phyloP scores from a whole-genome alignment of 75 land plant genomes.

The Larix kaempferi region DNA sequence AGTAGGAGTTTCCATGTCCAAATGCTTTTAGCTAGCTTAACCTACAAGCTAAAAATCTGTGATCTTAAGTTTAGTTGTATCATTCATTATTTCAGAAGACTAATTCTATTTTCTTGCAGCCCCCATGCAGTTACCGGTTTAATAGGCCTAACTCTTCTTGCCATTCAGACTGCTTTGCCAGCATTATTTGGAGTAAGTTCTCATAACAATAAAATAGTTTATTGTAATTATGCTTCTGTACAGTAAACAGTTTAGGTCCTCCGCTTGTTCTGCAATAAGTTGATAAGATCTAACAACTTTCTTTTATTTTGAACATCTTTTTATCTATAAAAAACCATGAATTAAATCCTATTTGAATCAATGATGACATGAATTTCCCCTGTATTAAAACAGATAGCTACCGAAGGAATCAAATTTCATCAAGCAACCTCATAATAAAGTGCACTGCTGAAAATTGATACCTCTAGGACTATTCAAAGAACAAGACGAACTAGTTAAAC shows the following conservation, averaged over 20 bases:
- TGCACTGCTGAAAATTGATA: too few species aligned
- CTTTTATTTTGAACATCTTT: neutral
- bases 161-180: conserved; percentile 69
- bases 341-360: too few species aligned
- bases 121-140: conserved; percentile 87
- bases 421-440: neutral
- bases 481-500: neutral
- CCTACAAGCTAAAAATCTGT: neutral
- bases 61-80: neutral
- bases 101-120: conserved; percentile 36
- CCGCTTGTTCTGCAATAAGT: neutral
- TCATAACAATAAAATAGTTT: neutral
- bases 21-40: neutral
- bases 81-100: neutral
- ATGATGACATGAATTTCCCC: neutral
- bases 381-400: neutral
- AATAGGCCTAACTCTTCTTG: conserved; percentile 66
- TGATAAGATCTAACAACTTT: neutral
- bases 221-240: neutral
- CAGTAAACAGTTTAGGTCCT: neutral
- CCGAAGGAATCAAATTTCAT: neutral
- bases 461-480: too few species aligned
- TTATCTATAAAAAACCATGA: neutral
- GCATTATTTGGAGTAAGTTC: conserved; percentile 61
- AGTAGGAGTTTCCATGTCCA: neutral